Conservation (phyloP, 306 rosid species). For the Sechiopsis laciniata region DNA sequence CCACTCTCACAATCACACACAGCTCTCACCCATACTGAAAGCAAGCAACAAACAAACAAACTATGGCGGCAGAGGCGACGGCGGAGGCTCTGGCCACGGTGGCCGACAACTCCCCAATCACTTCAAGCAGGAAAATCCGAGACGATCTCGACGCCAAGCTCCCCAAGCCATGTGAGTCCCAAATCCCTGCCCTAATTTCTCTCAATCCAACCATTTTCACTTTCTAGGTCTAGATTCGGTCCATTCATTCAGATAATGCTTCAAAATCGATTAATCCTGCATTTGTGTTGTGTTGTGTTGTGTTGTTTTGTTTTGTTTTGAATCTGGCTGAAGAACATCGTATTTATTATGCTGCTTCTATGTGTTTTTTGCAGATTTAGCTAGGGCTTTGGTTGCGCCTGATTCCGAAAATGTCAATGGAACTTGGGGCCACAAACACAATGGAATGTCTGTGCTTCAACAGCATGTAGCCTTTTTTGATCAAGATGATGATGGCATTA, state of each 20-base stretch:
- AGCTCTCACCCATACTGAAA: not conserved
- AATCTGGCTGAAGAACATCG: not conserved
- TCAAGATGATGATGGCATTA: slow-evolving; percentile 55
- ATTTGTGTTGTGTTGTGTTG: too few species aligned
- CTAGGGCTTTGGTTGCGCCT: slow-evolving; percentile 57
- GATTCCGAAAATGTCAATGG: slow-evolving; percentile 62
- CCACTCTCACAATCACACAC: not conserved
- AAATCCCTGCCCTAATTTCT: not conserved
- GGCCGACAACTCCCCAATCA: slow-evolving; percentile 35
- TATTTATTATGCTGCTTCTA: not conserved
- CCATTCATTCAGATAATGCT: not conserved
- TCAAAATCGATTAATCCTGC: too few species aligned
- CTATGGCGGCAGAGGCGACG: slow-evolving; percentile 25
- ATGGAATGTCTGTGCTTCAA: slow-evolving; percentile 67
- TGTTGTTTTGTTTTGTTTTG: not conserved
- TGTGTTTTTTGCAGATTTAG: slow-evolving; percentile 37
- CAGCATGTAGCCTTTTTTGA: slow-evolving; percentile 74
- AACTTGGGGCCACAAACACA: slow-evolving; percentile 52
- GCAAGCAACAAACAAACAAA: not conserved
- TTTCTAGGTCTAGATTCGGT: not conserved
- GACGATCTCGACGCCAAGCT: slow-evolving; percentile 42
- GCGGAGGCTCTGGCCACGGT: slow-evolving; percentile 30
- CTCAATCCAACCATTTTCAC: not conserved
- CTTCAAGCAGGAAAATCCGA: slow-evolving; percentile 28
- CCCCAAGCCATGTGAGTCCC: slow-evolving; percentile 51